Conservation (phyloP, 768 basidiomycete genomes). For the Suillus paluster region DNA sequence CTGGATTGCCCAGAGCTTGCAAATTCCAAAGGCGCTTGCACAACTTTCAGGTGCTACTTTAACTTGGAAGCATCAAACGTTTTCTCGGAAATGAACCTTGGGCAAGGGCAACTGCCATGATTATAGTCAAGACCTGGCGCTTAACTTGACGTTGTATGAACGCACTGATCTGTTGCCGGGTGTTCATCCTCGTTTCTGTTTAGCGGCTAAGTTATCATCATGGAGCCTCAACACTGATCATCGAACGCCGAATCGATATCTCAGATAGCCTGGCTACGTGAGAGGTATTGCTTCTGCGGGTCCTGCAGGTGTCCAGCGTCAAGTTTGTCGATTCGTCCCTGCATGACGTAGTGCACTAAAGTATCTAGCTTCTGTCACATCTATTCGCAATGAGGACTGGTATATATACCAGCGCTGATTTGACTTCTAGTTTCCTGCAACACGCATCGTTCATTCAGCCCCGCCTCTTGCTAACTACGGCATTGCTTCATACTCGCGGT, state of each 20-base stretch:
- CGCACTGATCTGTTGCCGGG: neutral
- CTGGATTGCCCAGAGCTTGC: too few relatives aligned
- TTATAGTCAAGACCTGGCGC: neutral
- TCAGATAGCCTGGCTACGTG: neutral
- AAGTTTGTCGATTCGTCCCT: neutral
- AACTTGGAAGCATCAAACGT: neutral
- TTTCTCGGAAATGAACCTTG: neutral
- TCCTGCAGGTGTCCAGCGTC: neutral
- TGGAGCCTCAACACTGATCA: neutral
- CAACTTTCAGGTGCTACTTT: neutral
- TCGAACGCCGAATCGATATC: constrained; percentile 1
- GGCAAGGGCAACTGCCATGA: neutral
- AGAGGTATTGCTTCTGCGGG: neutral
- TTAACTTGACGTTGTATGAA: neutral
- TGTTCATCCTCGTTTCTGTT: neutral
- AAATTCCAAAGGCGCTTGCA: neutral
- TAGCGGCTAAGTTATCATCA: neutral
- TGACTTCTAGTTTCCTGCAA: neutral
- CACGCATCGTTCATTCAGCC: neutral
- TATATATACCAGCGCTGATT: neutral
- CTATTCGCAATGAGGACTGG: neutral
- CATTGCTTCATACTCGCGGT: neutral
- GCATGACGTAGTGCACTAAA: neutral
- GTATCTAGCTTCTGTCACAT: neutral
- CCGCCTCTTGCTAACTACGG: neutral